Evolutionary conservation across 176 grass and related monocot genomes (phyloP).

Genomic region (Zizania latifolia): DNA sequence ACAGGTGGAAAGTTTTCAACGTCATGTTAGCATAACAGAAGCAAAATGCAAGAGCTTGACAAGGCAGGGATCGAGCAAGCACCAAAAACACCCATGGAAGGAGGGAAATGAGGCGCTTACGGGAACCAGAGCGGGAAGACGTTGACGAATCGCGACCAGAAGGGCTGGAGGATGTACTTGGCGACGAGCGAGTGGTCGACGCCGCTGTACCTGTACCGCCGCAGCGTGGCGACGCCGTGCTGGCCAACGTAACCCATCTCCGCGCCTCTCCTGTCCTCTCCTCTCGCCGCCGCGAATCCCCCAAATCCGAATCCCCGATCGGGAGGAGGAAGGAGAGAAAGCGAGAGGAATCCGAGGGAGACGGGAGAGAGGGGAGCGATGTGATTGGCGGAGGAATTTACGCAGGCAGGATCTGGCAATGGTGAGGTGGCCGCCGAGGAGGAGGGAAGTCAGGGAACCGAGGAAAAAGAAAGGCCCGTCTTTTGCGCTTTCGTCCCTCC

Average conservation of each 20-base stretch:
- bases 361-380: background rate
- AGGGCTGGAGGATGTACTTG: constrained; percentile 95
- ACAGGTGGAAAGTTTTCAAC: no score
- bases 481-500: constrained; percentile 11
- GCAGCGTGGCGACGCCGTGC: constrained; percentile 77
- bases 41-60: background rate
- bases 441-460: background rate
- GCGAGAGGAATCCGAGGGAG: background rate
- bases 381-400: constrained; percentile 25
- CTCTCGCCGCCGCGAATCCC: background rate
- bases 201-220: constrained; percentile 89
- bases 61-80: background rate
- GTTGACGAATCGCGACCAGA: constrained; percentile 77
- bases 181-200: constrained; percentile 90
- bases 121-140: constrained; percentile 97
- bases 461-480: background rate
- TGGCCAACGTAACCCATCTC: constrained; percentile 84
- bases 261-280: no score
- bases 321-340: background rate
- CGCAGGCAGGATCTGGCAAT: background rate
- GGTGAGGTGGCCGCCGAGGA: constrained; percentile 23
- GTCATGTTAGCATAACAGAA: background rate
- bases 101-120: constrained; percentile 36
- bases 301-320: constrained; percentile 1
- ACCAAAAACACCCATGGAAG: background rate